A percentile compares a stretch with the other conserved stretches of the same genome.
Conservation (phyloP, 2,329 filamentous ascomycete species). For the Leptographium lundbergii region DNA sequence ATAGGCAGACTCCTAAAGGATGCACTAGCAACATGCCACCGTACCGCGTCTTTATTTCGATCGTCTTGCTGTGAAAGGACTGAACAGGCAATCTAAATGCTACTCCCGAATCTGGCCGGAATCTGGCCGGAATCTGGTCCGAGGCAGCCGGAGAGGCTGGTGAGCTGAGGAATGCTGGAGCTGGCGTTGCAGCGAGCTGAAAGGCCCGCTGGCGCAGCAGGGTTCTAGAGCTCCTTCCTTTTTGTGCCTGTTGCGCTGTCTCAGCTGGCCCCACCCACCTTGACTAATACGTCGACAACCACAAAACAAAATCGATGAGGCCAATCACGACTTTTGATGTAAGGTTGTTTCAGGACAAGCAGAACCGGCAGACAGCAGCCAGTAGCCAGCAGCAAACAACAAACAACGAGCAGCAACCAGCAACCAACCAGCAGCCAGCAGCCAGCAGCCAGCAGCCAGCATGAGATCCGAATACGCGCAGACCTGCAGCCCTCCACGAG, state of each 20-base stretch:
- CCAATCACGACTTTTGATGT: not conserved
- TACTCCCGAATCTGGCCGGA: too few species aligned
- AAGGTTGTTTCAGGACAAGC: too few species aligned
- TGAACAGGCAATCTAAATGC: not conserved
- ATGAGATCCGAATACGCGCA: too few species aligned
- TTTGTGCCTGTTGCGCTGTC: not conserved
- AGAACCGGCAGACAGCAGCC: too few species aligned
- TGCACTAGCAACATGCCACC: not conserved
- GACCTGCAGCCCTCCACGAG: too few species aligned
- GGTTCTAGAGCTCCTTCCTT: not conserved
- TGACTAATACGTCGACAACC: not conserved
- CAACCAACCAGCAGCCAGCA: too few species aligned
- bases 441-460: too few species aligned
- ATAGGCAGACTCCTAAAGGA: too few species aligned
- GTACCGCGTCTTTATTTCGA: not conserved
- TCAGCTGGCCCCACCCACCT: not conserved
- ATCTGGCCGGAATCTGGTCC: too few species aligned
- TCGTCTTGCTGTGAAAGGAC: not conserved
- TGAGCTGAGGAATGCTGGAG: not conserved
- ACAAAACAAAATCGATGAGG: not conserved
- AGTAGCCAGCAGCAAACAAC: too few species aligned
- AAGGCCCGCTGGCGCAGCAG: not conserved
- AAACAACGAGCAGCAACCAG: too few species aligned
- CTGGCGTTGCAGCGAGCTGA: not conserved
- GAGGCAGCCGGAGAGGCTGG: not conserved